Evolutionary conservation across 441 rosid genomes (phyloP).

Genomic region (Corymbia citriodora): DNA sequence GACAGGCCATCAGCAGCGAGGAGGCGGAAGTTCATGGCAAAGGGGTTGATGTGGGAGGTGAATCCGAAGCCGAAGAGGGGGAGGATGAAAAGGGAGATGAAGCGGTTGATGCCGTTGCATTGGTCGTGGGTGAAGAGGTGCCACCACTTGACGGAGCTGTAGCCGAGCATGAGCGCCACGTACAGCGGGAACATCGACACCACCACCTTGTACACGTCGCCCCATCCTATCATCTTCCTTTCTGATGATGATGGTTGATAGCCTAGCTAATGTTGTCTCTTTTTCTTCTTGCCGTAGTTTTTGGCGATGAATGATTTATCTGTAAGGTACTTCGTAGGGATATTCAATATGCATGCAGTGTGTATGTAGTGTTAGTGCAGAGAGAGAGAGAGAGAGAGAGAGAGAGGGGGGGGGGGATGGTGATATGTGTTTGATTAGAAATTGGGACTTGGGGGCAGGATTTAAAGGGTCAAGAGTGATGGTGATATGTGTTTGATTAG

Average conservation of each 20-base stretch:
- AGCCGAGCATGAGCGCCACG: background rate
- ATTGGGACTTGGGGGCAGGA: background rate
- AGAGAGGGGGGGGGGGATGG: background rate
- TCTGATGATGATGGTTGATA: background rate
- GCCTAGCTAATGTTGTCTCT: background rate
- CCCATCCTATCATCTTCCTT: background rate
- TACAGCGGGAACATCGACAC: background rate
- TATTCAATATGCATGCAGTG: background rate
- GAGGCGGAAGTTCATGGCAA: background rate
- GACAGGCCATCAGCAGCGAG: background rate
- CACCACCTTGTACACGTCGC: background rate
- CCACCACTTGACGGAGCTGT: background rate
- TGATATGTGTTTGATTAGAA: background rate
- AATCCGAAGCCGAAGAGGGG: constrained; percentile 1
- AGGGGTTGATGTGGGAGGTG: background rate
- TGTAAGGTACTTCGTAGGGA: background rate
- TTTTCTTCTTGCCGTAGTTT: background rate
- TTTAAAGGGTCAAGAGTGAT: background rate
- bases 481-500: background rate
- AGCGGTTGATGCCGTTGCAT: background rate
- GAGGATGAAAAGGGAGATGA: background rate
- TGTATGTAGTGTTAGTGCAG: background rate
- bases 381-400: background rate
- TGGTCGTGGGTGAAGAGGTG: background rate
- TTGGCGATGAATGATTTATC: background rate